Evolutionary conservation across 2,329 filamentous ascomycete genomes (phyloP).

Genomic region (Colletotrichum acutatum): DNA sequence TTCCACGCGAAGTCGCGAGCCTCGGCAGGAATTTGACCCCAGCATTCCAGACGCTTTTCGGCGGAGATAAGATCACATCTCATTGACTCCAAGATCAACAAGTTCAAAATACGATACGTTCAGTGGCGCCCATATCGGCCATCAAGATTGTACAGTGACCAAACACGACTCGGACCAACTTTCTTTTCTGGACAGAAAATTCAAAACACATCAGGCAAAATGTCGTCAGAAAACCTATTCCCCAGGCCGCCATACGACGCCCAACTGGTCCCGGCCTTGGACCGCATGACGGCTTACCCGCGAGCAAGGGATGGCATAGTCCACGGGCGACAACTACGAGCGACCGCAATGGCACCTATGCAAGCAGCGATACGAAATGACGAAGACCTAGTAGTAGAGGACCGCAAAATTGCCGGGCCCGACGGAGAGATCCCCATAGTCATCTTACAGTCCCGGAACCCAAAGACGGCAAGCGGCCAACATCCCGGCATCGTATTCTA

Average conservation of each 20-base stretch:
- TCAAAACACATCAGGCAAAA: neutral
- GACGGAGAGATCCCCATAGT: constrained; percentile 12
- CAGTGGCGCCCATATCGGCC: neutral
- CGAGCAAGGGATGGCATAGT: neutral
- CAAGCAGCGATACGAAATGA: constrained; percentile 22
- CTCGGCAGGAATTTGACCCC: neutral
- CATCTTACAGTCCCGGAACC: constrained; percentile 4
- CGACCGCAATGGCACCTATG: constrained; percentile 4
- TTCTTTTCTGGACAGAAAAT: neutral
- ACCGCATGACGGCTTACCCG: constrained; percentile 1
- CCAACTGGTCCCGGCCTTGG: constrained; percentile 10
- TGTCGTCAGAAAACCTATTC: constrained; percentile 1
- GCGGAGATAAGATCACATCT: neutral
- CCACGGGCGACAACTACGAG: constrained; percentile 2
- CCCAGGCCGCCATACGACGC: constrained; percentile 15
- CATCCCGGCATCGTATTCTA: constrained; percentile 21
- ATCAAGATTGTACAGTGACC: neutral
- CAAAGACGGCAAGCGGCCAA: neutral
- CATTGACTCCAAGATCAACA: neutral
- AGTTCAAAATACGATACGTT: neutral
- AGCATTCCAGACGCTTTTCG: neutral
- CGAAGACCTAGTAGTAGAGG: constrained; percentile 3
- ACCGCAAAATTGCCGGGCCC: constrained; percentile 17
- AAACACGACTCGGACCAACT: neutral
- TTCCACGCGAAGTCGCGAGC: neutral